Conservation (phyloP, 2,329 filamentous ascomycete species). For the Verticillium zaregamsianum region DNA sequence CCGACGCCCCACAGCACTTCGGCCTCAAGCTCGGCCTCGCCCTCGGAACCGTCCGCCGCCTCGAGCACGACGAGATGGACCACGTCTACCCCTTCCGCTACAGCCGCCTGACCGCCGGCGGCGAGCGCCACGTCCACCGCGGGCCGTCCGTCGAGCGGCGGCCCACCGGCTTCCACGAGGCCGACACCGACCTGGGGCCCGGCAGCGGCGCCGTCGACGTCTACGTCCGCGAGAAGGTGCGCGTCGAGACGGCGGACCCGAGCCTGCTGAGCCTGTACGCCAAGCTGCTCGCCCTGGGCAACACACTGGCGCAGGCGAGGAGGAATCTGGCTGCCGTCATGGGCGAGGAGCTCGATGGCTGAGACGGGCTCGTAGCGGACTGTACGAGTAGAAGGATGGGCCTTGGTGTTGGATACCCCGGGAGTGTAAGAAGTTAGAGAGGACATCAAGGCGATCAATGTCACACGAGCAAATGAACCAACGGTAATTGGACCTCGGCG, state of each 20-base stretch:
- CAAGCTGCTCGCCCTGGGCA: constrained; percentile 74
- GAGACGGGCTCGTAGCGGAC: not conserved
- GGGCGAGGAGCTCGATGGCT: constrained; percentile 46
- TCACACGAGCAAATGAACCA: not conserved
- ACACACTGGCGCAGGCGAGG: constrained; percentile 66
- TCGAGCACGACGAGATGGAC: constrained; percentile 78
- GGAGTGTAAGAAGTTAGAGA: not conserved
- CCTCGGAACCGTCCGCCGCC: constrained; percentile 58
- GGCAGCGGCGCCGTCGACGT: constrained; percentile 51
- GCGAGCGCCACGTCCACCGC: constrained; percentile 11
- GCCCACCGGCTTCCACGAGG: not conserved
- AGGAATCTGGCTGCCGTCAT: constrained; percentile 74
- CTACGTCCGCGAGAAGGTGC: constrained; percentile 82
- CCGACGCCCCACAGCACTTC: constrained; percentile 55
- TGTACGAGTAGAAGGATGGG: not conserved
- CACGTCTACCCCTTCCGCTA: constrained; percentile 63
- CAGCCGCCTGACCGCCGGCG: constrained; percentile 17
- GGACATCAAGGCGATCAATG: not conserved
- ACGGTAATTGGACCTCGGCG: not conserved
- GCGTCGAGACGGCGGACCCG: constrained; percentile 85
- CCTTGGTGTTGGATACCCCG: not conserved
- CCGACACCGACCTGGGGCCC: constrained; percentile 6
- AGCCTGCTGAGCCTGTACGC: constrained; percentile 78
- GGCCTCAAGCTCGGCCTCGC: constrained; percentile 66
- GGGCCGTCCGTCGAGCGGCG: constrained; percentile 2